Evolutionary conservation across 306 rosid genomes (phyloP), one percentile per base, ranked within the genome.

Genomic region (Cicer yamashitae): DNA sequence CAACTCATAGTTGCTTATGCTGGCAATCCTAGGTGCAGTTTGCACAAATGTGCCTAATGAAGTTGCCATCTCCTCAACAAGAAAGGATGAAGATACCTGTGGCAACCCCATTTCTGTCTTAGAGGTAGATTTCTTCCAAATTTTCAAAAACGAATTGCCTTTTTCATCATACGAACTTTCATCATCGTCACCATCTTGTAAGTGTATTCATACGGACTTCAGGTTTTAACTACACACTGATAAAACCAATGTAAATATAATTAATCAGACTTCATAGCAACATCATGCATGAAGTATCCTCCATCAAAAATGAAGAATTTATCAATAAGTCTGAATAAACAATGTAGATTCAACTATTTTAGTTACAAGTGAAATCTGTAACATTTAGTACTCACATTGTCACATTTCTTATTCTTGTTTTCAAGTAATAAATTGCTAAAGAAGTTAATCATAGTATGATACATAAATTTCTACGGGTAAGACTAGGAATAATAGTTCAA

Each of bases 91-190:
- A 77, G 91, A 56, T 71, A 84, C 82, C 45, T 91, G 90, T 54
- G 96, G 90, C 57, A 89, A 85, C 39, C 96, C 93, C 96, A 88
- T 91, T 75, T 82, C 75, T 75, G 41, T 18, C 68, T 69, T 18
- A 37, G 51, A 43, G 43, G 71, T 2, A 70, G 17, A 18, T 12
- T 30, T 78, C 77, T 76, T 82, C 79, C 20, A 64, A 79, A 82
- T 3, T 40, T 58, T 81, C 62, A 58, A 70, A 67, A 34, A 53
- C 46, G 9, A 56, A 54, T 48, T 39, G 52, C 58, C 52, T 87
- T 67, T 15, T 54, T 67, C 2, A 52, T 18, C 64, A 56, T 68
- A 53, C 67, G 40, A 52, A 18, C 15, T 34, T 51, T 14, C 8
- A 14, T 45, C 44, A 46, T 44, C 79, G 1, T 30, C 37, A 44